Conservation (phyloP, 768 basidiomycete genomes). For the Russula ochroleuca region DNA sequence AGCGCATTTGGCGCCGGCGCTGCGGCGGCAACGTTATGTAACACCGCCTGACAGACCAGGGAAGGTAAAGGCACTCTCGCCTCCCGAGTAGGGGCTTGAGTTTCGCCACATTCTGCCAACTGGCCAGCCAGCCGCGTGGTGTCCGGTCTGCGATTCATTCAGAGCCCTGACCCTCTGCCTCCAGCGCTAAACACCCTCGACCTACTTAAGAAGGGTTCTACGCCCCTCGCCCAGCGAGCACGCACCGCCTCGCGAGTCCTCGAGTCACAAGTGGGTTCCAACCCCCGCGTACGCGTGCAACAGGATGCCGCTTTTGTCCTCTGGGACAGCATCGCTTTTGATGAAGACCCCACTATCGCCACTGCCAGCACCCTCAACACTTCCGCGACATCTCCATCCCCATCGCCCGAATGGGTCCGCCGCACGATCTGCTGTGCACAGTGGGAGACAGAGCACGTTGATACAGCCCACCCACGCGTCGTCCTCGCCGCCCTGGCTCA, state of each 20-base stretch:
- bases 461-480: conserved; percentile 43
- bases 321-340: conserved; percentile 70
- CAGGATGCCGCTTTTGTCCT: conserved; percentile 76
- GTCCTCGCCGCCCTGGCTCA: conserved; percentile 51
- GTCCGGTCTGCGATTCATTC: background rate
- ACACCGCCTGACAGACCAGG: background rate
- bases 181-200: conserved; percentile 90
- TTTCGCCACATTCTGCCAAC: background rate
- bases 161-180: conserved; percentile 9
- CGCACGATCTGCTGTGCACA: conserved; percentile 78
- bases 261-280: conserved; percentile 81
- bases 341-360: conserved; percentile 30
- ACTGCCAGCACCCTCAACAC: conserved; percentile 30
- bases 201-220: conserved; percentile 86
- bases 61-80: background rate
- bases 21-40: background rate
- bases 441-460: conserved; percentile 65
- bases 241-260: conserved; percentile 84
- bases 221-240: conserved; percentile 71
- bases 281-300: conserved; percentile 77
- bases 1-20: conserved; percentile 3
- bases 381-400: conserved; percentile 30
- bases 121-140: background rate
- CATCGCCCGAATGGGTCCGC: conserved; percentile 80
- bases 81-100: background rate